Percentiles rank a stretch among this genome's conserved stretches.
Conservation (phyloP, 148 eudicot species). For the Camellia sinensis region DNA sequence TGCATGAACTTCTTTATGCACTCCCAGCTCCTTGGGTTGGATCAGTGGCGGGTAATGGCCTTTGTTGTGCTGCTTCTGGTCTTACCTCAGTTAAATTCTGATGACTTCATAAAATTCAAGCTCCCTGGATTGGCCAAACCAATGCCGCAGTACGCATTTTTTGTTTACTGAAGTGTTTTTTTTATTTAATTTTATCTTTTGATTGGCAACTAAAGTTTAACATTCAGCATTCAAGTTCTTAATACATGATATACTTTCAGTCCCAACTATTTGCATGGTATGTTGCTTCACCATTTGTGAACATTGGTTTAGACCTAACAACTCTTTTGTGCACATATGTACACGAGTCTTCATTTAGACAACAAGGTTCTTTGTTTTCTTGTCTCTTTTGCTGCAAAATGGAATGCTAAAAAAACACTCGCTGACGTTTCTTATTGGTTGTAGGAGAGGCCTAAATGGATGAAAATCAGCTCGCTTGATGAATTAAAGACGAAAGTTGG, state of each 20-base stretch:
- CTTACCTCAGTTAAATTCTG: not conserved
- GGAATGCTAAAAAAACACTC: not conserved
- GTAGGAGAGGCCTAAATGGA: constrained; percentile 95
- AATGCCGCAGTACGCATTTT: not conserved
- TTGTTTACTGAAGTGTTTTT: not conserved
- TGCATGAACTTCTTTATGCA: not conserved
- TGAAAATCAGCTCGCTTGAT: constrained; percentile 90
- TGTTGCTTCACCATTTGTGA: not conserved
- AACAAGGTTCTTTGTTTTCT: not conserved
- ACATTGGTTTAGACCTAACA: not conserved
- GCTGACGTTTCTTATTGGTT: not conserved
- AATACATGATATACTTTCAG: not conserved
- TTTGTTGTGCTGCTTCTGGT: not conserved
- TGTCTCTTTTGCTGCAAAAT: not conserved
- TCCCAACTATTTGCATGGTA: not conserved
- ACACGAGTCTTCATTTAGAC: not conserved
- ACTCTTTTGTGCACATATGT: too few relatives aligned
- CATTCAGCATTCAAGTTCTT: not conserved
- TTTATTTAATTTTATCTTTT: not conserved
- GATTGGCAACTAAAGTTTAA: not conserved
- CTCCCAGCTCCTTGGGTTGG: not conserved
- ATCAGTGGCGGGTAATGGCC: not conserved
- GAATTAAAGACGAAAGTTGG: constrained; percentile 95
- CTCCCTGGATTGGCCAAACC: not conserved
- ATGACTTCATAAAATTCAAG: not conserved